Evolutionary conservation across 345 rosid species (phyloP).

Genomic region (Lepidium aucheri): DNA sequence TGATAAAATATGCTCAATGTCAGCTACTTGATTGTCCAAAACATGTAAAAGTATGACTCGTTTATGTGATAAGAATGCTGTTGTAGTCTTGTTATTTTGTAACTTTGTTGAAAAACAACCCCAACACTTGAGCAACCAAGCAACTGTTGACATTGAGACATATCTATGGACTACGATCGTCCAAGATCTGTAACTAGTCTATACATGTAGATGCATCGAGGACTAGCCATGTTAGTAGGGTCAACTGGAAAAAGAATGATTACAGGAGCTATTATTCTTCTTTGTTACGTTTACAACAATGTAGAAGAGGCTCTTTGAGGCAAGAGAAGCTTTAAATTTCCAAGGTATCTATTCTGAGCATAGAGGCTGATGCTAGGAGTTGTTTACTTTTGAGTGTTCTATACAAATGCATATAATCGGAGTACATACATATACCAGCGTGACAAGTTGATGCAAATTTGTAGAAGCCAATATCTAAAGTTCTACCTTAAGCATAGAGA

Average conservation of each 20-base stretch:
- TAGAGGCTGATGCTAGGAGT: background rate
- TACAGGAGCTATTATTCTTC: background rate
- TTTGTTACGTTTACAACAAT: background rate
- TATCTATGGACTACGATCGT: too few species aligned
- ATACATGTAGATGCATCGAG: background rate
- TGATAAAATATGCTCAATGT: too few species aligned
- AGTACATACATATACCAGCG: constrained; percentile 11
- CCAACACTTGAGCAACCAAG: background rate
- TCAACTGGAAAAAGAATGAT: background rate
- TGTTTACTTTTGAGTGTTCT: constrained; percentile 21
- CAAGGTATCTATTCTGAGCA: background rate
- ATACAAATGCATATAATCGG: constrained; percentile 23
- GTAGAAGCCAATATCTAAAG: background rate
- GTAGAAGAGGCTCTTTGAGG: background rate
- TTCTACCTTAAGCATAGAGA: constrained; percentile 70
- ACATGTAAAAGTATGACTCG: too few species aligned
- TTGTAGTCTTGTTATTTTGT: too few species aligned
- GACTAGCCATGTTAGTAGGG: background rate
- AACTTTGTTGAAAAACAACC: too few species aligned
- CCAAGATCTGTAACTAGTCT: background rate
- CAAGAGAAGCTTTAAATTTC: background rate
- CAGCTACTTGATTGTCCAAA: too few species aligned
- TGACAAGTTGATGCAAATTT: constrained; percentile 7
- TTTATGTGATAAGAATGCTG: too few species aligned
- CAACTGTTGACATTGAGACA: background rate